Evolutionary conservation across 2,329 filamentous ascomycete species (phyloP).

Genomic region (Triangularia verruculosa): DNA sequence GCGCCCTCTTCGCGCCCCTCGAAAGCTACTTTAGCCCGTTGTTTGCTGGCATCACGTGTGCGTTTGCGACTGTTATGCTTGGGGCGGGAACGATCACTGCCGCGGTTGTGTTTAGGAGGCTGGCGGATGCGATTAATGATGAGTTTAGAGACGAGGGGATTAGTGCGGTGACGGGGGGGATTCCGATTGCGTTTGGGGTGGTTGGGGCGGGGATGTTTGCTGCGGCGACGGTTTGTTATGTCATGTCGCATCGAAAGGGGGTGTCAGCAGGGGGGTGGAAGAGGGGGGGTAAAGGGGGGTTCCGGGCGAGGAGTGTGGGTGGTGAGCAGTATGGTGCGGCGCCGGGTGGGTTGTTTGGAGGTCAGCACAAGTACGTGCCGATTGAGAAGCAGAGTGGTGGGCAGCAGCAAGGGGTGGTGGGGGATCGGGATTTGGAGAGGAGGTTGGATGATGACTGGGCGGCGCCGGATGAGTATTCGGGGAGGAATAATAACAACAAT

Average conservation of each 20-base stretch:
- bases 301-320: constrained; percentile 15
- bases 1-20: constrained; percentile 27
- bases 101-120: constrained; percentile 27
- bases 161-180: constrained; percentile 21
- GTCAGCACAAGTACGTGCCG: constrained; percentile 33
- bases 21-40: constrained; percentile 20
- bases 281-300: neutral
- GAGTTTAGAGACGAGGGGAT: constrained; percentile 30
- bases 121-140: constrained; percentile 30
- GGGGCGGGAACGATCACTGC: constrained; percentile 30
- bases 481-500: constrained; percentile 5
- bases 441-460: constrained; percentile 26
- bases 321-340: neutral
- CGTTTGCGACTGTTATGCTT: constrained; percentile 29
- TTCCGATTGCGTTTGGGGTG: constrained; percentile 31
- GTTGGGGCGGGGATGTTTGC: constrained; percentile 28
- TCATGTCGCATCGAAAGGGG: constrained; percentile 8
- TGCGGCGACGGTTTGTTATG: constrained; percentile 21
- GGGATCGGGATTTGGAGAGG: neutral
- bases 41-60: constrained; percentile 22
- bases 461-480: constrained; percentile 22
- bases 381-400: constrained; percentile 28
- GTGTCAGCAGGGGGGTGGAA: too few species aligned
- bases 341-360: constrained; percentile 12
- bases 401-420: neutral